Conservation (phyloP, 2,329 filamentous ascomycete species). For the Fusarium proliferatum region DNA sequence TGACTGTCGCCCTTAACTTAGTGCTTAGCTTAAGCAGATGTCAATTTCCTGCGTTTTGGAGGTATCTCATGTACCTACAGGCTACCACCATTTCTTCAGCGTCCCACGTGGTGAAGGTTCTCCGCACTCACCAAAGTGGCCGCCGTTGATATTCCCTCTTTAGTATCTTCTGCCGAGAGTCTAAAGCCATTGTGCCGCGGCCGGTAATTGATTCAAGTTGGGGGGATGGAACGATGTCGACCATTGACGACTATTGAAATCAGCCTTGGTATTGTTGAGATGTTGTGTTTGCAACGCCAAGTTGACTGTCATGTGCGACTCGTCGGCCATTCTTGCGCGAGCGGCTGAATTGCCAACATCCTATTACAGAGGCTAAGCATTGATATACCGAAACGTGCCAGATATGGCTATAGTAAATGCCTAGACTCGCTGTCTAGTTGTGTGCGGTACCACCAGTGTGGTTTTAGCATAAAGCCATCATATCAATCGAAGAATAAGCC, state of each 20-base stretch:
- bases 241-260: not conserved
- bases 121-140: slow-evolving; percentile 20
- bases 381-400: slow-evolving; percentile 5
- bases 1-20: not conserved
- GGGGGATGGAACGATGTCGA: slow-evolving; percentile 4
- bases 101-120: slow-evolving; percentile 28
- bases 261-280: slow-evolving; percentile 8
- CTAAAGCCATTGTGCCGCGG: slow-evolving; percentile 8
- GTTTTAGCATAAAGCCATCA: not conserved
- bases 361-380: not conserved
- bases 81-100: not conserved
- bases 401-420: not conserved
- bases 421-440: not conserved
- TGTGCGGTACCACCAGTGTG: not conserved
- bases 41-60: slow-evolving; percentile 24
- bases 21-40: slow-evolving; percentile 22
- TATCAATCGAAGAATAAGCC: not conserved
- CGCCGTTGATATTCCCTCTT: not conserved
- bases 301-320: slow-evolving; percentile 11
- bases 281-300: slow-evolving; percentile 4
- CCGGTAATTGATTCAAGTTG: slow-evolving; percentile 26
- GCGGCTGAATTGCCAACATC: not conserved
- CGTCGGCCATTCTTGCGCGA: not conserved
- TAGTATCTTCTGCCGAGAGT: slow-evolving; percentile 12
- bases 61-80: slow-evolving; percentile 28